Evolutionary conservation across 805 yeast genomes (phyloP).

Genomic region (Myxozyma neglecta): DNA sequence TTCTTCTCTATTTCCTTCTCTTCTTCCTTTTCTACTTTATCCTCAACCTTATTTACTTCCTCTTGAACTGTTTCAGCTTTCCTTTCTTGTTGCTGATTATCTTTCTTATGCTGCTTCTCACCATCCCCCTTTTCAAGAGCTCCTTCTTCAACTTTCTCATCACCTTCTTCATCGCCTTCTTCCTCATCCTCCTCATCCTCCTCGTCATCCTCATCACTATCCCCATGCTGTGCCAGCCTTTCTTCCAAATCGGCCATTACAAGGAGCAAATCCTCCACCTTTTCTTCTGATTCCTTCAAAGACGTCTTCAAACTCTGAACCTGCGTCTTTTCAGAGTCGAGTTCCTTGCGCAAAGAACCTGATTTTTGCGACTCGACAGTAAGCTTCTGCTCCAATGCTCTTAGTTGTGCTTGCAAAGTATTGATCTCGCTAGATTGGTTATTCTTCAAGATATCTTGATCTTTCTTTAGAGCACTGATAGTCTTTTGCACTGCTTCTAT

Average conservation of each 20-base stretch:
- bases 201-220: constrained; percentile 57
- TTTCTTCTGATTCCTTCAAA: constrained; percentile 36
- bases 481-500: neutral
- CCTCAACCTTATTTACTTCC: too few relatives aligned
- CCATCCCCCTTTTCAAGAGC: too few relatives aligned
- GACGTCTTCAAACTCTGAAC: constrained; percentile 12
- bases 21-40: too few relatives aligned
- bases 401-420: neutral
- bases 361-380: neutral
- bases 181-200: constrained; percentile 22
- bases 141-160: neutral
- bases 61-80: neutral
- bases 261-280: constrained; percentile 72
- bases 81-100: neutral
- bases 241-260: constrained; percentile 77
- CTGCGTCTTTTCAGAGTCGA: constrained; percentile 42
- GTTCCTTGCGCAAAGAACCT: constrained; percentile 45
- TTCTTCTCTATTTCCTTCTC: neutral
- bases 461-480: neutral
- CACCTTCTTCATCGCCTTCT: constrained; percentile 20
- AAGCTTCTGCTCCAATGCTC: neutral
- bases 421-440: neutral
- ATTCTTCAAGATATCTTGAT: neutral
- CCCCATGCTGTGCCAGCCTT: constrained; percentile 60
- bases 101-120: neutral